Evolutionary conservation across 2,329 filamentous ascomycete genomes (phyloP).

Genomic region (Alternaria triticina): DNA sequence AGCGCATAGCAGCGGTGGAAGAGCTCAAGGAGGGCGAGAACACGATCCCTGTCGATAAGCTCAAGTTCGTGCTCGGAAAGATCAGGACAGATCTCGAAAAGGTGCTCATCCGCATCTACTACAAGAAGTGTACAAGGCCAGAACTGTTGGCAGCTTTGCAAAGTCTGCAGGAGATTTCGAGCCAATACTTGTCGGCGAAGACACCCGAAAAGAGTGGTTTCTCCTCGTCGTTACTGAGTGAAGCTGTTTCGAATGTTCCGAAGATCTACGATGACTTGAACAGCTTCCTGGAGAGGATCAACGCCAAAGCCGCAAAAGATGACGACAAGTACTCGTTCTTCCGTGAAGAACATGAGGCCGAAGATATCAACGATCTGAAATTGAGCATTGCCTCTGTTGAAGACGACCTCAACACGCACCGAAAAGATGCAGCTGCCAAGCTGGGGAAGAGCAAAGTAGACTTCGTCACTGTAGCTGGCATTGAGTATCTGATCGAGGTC

Average conservation of each 20-base stretch:
- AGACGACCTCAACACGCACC: slow-evolving; percentile 82
- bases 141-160: slow-evolving; percentile 87
- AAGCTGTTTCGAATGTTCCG: slow-evolving; percentile 77
- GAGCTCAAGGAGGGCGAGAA: slow-evolving; percentile 77
- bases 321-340: slow-evolving; percentile 98
- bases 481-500: slow-evolving; percentile 94
- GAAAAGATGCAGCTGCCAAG: slow-evolving; percentile 71
- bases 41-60: slow-evolving; percentile 71
- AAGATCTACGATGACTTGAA: slow-evolving; percentile 75
- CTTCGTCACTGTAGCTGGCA: slow-evolving; percentile 85
- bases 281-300: slow-evolving; percentile 82
- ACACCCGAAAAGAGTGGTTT: slow-evolving; percentile 74
- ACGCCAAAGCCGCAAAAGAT: slow-evolving; percentile 77
- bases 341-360: slow-evolving; percentile 82
- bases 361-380: slow-evolving; percentile 87
- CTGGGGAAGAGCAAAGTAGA: slow-evolving; percentile 74
- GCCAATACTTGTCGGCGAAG: slow-evolving; percentile 74
- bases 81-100: slow-evolving; percentile 87
- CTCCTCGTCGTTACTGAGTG: slow-evolving; percentile 69
- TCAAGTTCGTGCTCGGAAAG: slow-evolving; percentile 73
- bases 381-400: slow-evolving; percentile 93
- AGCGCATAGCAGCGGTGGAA: slow-evolving; percentile 82
- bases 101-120: slow-evolving; percentile 93
- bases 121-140: slow-evolving; percentile 89
- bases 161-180: slow-evolving; percentile 80